Evolutionary conservation across 1,284 basidiomycete genomes (phyloP), one percentile per base, ranked within the genome.

Genomic region (Malassezia dermatis): DNA sequence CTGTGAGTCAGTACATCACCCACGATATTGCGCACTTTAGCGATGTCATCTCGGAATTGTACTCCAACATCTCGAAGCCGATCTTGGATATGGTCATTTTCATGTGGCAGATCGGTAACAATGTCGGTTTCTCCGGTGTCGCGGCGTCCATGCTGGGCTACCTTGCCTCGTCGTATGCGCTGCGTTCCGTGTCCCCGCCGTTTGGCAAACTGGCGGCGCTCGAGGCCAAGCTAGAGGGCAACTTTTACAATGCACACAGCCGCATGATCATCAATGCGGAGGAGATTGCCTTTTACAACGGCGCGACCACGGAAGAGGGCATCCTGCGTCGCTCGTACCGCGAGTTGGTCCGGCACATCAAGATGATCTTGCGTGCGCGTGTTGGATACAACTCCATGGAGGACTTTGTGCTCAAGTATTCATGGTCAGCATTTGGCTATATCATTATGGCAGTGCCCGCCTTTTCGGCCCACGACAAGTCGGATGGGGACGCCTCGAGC

Each of bases 221-320:
- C 4, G 89, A 95, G 72, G 88, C 89, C 0, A 83, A 85, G 42
- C 69, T 82, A 8, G 81, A 82, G 69, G 93, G 93, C 13, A 90
- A 95, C 66, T 96, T 94, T 71, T 80, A 91, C 30, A 83, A 84
- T 0, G 91, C 89, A 0, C 85, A 96, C 73, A 85, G 86, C 0
- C 77, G 91, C 23, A 81, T 95, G 4, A 90, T 88, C 3, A 80
- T 90, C 58, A 91, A 95, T 68, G 84, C 86, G 13, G 91, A 98
- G 73, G 91, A 98, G 75, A 82, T 98, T 42, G 90, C 91, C 0
- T 96, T 98, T 73, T 98, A 98, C 76, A 84, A 90, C 59, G 91
- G 91, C 0, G 89, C 89, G 0, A 76, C 79, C 3, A 80, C 87
- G 34, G 91, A 98, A 75, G 83, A 83, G 56, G 83, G 85, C 59